A percentile compares a stretch with the other conserved stretches of the same genome.
phyloP scores from a whole-genome alignment of 164 flowering plant genomes.

The Saururus chinensis region DNA sequence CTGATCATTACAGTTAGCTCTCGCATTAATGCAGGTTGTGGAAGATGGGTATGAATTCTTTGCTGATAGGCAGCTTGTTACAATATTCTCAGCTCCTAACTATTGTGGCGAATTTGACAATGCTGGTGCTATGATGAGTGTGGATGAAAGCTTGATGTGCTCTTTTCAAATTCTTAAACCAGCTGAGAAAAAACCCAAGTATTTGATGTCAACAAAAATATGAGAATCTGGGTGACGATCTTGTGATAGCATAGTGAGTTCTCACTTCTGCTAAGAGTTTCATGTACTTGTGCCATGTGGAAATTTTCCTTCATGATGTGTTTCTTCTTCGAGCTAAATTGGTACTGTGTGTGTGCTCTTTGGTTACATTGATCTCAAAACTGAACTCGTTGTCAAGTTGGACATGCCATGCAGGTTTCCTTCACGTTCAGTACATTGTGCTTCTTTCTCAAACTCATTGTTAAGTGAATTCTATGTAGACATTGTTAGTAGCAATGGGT shows the following conservation, averaged over 20 bases:
- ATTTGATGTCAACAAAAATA: constrained; percentile 28
- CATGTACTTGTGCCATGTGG: too few species aligned
- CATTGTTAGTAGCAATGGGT: too few species aligned
- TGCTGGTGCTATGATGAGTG: constrained; percentile 92
- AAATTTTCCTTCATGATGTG: too few species aligned
- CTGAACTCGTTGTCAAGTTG: too few species aligned
- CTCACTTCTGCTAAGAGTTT: background rate
- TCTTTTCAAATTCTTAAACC: constrained; percentile 82
- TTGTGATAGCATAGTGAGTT: background rate
- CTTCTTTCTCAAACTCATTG: too few species aligned
- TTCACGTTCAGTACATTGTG: too few species aligned
- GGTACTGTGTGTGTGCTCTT: too few species aligned
- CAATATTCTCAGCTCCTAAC: constrained; percentile 83
- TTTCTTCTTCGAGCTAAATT: too few species aligned
- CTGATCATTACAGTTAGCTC: background rate
- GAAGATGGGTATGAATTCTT: constrained; percentile 90
- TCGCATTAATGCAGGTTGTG: constrained; percentile 48
- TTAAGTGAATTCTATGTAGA: too few species aligned
- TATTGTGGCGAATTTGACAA: constrained; percentile 86
- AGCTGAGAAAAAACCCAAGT: constrained; percentile 41
- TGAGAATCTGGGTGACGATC: background rate
- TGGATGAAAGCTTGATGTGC: constrained; percentile 80
- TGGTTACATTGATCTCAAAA: too few species aligned
- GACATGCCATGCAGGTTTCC: too few species aligned
- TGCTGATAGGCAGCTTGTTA: constrained; percentile 75